phyloP scores from a whole-genome alignment of 176 grass and related monocot species.

The Ananas comosus region DNA sequence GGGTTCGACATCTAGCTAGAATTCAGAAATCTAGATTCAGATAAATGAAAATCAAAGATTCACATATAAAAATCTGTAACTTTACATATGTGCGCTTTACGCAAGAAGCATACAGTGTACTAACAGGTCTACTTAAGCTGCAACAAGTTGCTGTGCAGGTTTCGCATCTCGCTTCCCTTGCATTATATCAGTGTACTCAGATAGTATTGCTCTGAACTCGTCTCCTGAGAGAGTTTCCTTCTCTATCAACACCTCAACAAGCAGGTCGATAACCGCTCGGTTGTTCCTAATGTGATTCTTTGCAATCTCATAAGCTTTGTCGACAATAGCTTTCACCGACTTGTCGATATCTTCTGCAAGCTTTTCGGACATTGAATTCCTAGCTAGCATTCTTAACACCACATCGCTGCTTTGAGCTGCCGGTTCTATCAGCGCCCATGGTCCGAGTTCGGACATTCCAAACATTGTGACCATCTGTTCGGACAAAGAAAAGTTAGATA shows the following conservation, averaged over 20 bases:
- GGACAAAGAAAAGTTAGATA: neutral
- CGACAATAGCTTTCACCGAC: conserved; percentile 48
- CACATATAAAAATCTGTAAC: neutral
- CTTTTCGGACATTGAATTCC: conserved; percentile 64
- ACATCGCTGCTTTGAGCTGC: conserved; percentile 52
- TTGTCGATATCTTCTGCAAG: conserved; percentile 62
- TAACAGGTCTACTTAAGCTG: conserved; percentile 31
- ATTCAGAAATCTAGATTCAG: neutral
- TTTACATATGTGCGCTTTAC: neutral
- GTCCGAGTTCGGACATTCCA: conserved; percentile 83
- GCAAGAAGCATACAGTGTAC: neutral
- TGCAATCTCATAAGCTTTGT: conserved; percentile 50
- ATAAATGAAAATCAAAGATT: neutral
- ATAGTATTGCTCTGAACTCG: conserved; percentile 66
- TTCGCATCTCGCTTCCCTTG: conserved; percentile 26
- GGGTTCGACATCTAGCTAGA: too few species aligned
- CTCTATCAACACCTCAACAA: conserved; percentile 70
- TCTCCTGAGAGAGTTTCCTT: conserved; percentile 76
- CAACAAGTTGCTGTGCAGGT: conserved; percentile 23
- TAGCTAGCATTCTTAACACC: conserved; percentile 65
- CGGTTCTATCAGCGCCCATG: conserved; percentile 47
- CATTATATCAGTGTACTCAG: conserved; percentile 38
- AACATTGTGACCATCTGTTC: conserved; percentile 65
- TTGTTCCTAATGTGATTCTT: conserved; percentile 54
- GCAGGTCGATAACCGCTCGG: conserved; percentile 50